phyloP scores from a whole-genome alignment of 495 filamentous ascomycete genomes.

The Daldinia childiae region DNA sequence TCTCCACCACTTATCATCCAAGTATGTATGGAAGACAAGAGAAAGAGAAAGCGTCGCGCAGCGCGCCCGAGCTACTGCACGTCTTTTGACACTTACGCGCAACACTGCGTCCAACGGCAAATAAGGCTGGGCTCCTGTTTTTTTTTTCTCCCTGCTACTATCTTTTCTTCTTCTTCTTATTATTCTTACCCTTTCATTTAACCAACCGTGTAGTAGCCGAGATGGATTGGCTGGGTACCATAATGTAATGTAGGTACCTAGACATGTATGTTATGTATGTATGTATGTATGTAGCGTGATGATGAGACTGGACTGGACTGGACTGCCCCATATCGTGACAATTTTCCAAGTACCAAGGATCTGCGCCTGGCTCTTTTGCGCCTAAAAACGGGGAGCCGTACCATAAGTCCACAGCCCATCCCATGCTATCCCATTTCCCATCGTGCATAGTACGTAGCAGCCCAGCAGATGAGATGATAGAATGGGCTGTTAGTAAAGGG shows the following conservation, averaged over 20 bases:
- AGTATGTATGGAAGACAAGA: not conserved
- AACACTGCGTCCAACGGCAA: not conserved
- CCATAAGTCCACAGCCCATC: conserved; percentile 5
- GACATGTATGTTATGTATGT: too few relatives aligned
- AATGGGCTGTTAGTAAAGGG: not conserved
- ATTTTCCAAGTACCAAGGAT: conserved; percentile 34
- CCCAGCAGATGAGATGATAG: not conserved
- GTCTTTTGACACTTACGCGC: not conserved
- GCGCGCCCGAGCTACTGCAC: conserved; percentile 3
- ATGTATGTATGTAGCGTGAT: conserved; percentile 22
- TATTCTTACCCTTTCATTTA: not conserved
- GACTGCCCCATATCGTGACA: conserved; percentile 34
- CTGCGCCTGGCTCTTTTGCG: conserved; percentile 32
- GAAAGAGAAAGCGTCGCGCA: not conserved
- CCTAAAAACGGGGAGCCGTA: conserved; percentile 34
- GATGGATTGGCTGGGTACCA: not conserved
- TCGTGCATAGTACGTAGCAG: conserved; percentile 1
- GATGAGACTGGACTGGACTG: too few relatives aligned
- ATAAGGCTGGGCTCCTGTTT: not conserved
- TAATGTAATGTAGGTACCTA: too few relatives aligned
- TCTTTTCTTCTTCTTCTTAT: too few relatives aligned
- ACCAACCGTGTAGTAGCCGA: conserved; percentile 22
- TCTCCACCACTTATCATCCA: not conserved
- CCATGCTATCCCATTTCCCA: not conserved
- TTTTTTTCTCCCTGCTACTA: too few relatives aligned